phyloP scores from a whole-genome alignment of 2,329 filamentous ascomycete genomes.

The Ceratocystis ficicola region DNA sequence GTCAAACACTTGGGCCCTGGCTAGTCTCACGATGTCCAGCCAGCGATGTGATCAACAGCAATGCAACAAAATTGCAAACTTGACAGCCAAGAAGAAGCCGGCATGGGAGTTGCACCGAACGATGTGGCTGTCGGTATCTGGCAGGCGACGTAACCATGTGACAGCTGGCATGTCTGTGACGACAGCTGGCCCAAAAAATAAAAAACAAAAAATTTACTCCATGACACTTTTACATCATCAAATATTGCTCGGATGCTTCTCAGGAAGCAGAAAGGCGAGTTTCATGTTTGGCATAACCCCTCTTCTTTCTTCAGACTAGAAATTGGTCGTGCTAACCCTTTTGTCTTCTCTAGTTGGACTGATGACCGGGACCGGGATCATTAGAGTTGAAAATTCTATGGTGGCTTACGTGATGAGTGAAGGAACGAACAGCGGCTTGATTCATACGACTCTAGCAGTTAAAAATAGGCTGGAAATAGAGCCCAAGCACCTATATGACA shows the following conservation, averaged over 20 bases:
- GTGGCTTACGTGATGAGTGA: not conserved
- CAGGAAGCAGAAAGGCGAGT: constrained; percentile 1
- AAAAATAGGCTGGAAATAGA: too few species aligned
- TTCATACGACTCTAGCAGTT: too few species aligned
- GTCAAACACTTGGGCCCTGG: not conserved
- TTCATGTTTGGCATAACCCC: constrained; percentile 2
- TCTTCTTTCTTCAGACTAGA: not conserved
- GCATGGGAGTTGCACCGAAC: not conserved
- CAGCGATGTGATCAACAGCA: not conserved
- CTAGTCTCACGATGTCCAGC: not conserved
- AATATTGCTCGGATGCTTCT: constrained; percentile 6
- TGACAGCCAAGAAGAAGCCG: not conserved
- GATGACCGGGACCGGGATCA: constrained; percentile 2
- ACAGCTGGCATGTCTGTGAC: not conserved
- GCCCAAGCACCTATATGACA: too few species aligned
- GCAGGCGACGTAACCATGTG: not conserved
- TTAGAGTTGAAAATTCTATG: not conserved
- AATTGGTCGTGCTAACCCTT: too few species aligned
- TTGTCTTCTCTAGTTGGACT: too few species aligned
- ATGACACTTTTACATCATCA: not conserved
- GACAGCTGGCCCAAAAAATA: not conserved
- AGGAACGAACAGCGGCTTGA: too few species aligned
- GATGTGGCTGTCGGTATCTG: not conserved
- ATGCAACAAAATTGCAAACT: not conserved
- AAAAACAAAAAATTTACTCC: not conserved